phyloP scores from a whole-genome alignment of 805 yeast genomes.

The Wickerhamiella musiphila region DNA sequence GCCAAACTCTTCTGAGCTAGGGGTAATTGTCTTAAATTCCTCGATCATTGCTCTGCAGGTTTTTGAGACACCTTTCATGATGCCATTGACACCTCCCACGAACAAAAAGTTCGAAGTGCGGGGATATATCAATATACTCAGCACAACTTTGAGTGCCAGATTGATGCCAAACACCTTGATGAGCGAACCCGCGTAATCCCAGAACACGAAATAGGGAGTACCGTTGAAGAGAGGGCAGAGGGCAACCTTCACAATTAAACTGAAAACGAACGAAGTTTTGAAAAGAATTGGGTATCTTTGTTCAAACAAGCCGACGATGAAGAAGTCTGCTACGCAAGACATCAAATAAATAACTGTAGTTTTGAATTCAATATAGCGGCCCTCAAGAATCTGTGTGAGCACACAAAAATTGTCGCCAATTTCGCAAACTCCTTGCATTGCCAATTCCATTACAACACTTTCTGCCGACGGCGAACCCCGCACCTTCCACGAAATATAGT shows the following conservation, averaged over 20 bases:
- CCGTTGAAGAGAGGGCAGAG: slow-evolving; percentile 11
- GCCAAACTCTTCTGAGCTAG: slow-evolving; percentile 7
- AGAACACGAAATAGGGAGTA: slow-evolving; percentile 16
- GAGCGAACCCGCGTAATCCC: slow-evolving; percentile 10
- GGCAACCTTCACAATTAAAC: slow-evolving; percentile 13
- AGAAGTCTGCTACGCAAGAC: slow-evolving; percentile 12
- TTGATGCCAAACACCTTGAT: slow-evolving; percentile 17
- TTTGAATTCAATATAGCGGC: slow-evolving; percentile 12
- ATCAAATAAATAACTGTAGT: slow-evolving; percentile 14
- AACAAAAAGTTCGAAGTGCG: slow-evolving; percentile 15
- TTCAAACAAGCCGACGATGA: slow-evolving; percentile 10
- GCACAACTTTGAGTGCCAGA: slow-evolving; percentile 12
- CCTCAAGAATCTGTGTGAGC: slow-evolving; percentile 9
- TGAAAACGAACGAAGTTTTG: slow-evolving; percentile 14
- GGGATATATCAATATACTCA: slow-evolving; percentile 16
- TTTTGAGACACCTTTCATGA: slow-evolving; percentile 8
- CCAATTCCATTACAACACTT: slow-evolving; percentile 6
- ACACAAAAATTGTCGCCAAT: slow-evolving; percentile 10
- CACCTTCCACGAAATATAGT: slow-evolving; percentile 14
- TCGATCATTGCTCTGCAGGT: slow-evolving; percentile 2
- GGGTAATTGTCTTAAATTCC: slow-evolving; percentile 2
- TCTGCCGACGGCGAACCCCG: slow-evolving; percentile 12
- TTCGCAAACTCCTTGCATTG: slow-evolving; percentile 13
- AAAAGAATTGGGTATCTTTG: slow-evolving; percentile 9
- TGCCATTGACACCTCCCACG: slow-evolving; percentile 6